Evolutionary conservation across 2,329 filamentous ascomycete genomes (phyloP), one percentile per base, ranked within the genome.

Genomic region (Knufia fluminis): DNA sequence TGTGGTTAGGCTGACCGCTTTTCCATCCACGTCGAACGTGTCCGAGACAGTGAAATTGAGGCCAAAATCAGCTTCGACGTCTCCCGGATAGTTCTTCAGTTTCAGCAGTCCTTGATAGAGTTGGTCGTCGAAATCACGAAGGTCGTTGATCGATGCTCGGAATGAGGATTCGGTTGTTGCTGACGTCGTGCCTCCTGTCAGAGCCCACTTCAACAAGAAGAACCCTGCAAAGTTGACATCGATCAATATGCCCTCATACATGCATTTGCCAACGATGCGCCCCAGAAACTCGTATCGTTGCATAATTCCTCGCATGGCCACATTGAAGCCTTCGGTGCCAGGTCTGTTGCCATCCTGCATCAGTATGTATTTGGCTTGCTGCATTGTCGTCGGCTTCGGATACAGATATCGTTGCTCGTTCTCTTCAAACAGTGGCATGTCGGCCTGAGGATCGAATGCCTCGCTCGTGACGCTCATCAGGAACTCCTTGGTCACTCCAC

Each of bases 401-500:
- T 92, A 96, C 6, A 96, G 74, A 2, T 94, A 71, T 58, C 94
- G 90, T 57, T 91, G 82, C 53, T 86, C 83, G 62, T 94, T 98
- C 46, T 88, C 82, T 3, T 82, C 72, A 61, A 98, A 98, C 54
- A 94, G 77, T 14, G 77, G 70, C 1, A 72, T 70, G 17, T 72
- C 69, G 22, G 49, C 20, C 2, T 76, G 69, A 1, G 78, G 73
- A 55, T 75, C 77, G 62, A 97, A 94, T 0, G 89, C 89, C 64
- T 96, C 86, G 17, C 77, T 82, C 1, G 88, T 94, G 43, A 95
- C 80, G 54, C 86, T 92, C 1, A 83, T 95, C 10, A 98, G 73
- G 54, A 98, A 98, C 61, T 98, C 92, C 60, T 98, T 98, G 1
- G 91, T 96, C 7, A 98, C 92, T 54, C 92, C 92, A 7, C 92